Base-by-base conservation (phyloP, 2,329 filamentous ascomycete species). In the Cyphellophora europaea region DNA sequence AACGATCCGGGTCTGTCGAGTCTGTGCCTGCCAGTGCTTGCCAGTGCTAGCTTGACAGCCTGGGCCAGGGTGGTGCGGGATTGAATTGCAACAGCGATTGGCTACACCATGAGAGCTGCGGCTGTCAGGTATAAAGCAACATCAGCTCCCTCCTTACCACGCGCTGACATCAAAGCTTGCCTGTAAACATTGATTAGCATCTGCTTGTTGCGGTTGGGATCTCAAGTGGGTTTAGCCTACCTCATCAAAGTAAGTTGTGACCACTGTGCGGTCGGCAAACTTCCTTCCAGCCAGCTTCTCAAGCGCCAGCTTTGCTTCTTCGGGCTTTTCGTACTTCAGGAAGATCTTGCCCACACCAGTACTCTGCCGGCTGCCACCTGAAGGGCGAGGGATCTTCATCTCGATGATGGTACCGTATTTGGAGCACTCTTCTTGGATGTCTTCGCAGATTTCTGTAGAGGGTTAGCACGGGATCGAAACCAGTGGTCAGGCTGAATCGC, bases 261-360 rank as follows among this genome's bases (percentile, higher is more conserved):
- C 87, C 17, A 98, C 93, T 3, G 91, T 98, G 50, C 93, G 77
- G 62, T 96, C 86, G 1, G 88, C 84, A 57, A 98, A 99, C 58
- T 96, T 95, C 46, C 93, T 75, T 30, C 91, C 91, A 18, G 93
- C 91, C 49, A 99, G 68, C n/a, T 86, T 80, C 51, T 81, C 79
- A 37, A 98, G 68, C 5, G 91, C 93, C 53, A 84, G 88, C 43
- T 82, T 80, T 13, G 89, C 84, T 6, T 79, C 77, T 33, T 87
- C 85, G 2, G 74, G 65, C 3, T 69, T 74, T 45, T 91, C 84
- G 54, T 86, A 98, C 58, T 95, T 96, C 66, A 98, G 80, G 56
- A 81, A 98, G 49, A 99, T 96, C 71, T 96, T 98, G 56, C 91
- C 91, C 14, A 98, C 87, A 30, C 91, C 91, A 18, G 85, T 75